Evolutionary conservation across 805 yeast genomes (phyloP).

Genomic region (Ogataea allantospora): DNA sequence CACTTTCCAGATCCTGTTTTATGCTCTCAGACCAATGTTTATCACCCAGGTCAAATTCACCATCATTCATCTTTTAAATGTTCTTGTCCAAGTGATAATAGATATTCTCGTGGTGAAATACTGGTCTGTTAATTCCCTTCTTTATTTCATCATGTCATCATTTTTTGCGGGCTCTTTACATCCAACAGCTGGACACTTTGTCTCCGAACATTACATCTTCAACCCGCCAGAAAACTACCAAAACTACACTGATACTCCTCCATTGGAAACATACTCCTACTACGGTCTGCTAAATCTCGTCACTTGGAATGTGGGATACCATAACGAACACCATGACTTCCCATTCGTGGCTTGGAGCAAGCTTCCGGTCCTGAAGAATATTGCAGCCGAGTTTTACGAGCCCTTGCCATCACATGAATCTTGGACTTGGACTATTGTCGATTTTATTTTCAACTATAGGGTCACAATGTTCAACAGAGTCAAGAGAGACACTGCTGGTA

Average conservation of each 20-base stretch:
- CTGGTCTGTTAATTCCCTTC: conserved; percentile 65
- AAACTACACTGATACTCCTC: conserved; percentile 42
- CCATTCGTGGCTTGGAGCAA: conserved; percentile 92
- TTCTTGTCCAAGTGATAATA: conserved; percentile 54
- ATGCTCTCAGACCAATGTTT: conserved; percentile 88
- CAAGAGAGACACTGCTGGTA: conserved; percentile 49
- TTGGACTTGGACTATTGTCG: conserved; percentile 75
- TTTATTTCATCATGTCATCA: conserved; percentile 70
- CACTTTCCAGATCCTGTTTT: conserved; percentile 82
- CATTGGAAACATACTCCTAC: conserved; percentile 83
- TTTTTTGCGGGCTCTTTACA: conserved; percentile 90
- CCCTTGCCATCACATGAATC: conserved; percentile 74
- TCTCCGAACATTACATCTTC: conserved; percentile 88
- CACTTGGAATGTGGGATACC: conserved; percentile 93
- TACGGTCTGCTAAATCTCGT: conserved; percentile 75
- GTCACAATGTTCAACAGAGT: conserved; percentile 81
- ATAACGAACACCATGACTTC: conserved; percentile 94
- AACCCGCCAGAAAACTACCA: conserved; percentile 44
- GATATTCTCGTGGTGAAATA: conserved; percentile 55
- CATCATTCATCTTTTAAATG: conserved; percentile 67
- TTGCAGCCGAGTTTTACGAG: conserved; percentile 79
- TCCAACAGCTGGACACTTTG: conserved; percentile 93
- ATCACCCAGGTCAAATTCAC: conserved; percentile 75
- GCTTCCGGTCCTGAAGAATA: conserved; percentile 56
- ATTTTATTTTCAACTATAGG: conserved; percentile 65